Evolutionary conservation across 2,329 filamentous ascomycete genomes (phyloP).

Genomic region (Tolypocladium paradoxum): DNA sequence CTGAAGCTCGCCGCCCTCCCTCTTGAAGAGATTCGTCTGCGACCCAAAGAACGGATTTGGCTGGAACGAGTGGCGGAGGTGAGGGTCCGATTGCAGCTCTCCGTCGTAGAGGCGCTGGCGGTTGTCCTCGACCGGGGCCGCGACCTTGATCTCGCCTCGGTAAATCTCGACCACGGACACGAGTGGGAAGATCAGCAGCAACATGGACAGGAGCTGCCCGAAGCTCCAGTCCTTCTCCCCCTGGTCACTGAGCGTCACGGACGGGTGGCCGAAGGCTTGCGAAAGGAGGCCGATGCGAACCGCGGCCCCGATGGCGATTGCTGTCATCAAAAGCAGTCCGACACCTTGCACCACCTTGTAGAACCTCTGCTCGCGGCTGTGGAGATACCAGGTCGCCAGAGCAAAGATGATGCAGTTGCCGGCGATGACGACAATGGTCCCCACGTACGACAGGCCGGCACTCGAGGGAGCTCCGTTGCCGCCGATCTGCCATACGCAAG

Average conservation of each 20-base stretch:
- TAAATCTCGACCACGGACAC: constrained; percentile 50
- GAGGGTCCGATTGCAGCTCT: constrained; percentile 24
- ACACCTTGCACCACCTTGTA: constrained; percentile 42
- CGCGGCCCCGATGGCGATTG: constrained; percentile 47
- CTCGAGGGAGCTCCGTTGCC: constrained; percentile 25
- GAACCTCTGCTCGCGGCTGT: constrained; percentile 42
- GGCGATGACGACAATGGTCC: constrained; percentile 50
- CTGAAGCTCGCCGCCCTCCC: constrained; percentile 8
- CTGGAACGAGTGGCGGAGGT: constrained; percentile 23
- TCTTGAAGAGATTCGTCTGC: constrained; percentile 23
- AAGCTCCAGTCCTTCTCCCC: constrained; percentile 52
- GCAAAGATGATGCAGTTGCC: constrained; percentile 48
- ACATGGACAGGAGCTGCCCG: constrained; percentile 48
- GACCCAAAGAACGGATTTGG: constrained; percentile 34
- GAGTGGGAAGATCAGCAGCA: constrained; percentile 49
- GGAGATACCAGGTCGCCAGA: constrained; percentile 54
- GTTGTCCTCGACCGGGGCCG: constrained; percentile 30
- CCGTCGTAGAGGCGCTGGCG: constrained; percentile 26
- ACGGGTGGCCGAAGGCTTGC: constrained; percentile 48
- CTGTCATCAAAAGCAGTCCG: constrained; percentile 44
- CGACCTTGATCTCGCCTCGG: constrained; percentile 35
- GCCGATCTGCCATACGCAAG: constrained; percentile 45
- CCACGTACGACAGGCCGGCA: constrained; percentile 38
- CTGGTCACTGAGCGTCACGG: constrained; percentile 36
- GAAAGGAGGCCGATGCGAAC: constrained; percentile 45